These are phyloP conservation scores for Ogataea thermomethanolica DNA, from an alignment of 805 yeast species.

Conservation along the genomic window DNA sequence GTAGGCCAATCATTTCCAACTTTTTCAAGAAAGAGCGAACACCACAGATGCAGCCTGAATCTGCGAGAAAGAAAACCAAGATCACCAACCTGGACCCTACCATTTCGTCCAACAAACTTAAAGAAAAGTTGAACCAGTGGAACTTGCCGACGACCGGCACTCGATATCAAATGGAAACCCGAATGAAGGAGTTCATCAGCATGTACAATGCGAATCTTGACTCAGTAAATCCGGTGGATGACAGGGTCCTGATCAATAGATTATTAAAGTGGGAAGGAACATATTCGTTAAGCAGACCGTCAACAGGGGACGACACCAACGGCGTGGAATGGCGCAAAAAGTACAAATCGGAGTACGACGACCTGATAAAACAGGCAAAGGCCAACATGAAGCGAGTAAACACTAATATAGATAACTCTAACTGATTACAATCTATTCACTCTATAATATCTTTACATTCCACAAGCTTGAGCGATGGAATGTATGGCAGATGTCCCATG, in stretches of 20 bases:
- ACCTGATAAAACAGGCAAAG: slow-evolving; percentile 27
- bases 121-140: slow-evolving; percentile 51
- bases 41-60: slow-evolving; percentile 26
- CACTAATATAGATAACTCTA: not conserved
- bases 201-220: slow-evolving; percentile 82
- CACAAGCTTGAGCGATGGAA: slow-evolving; percentile 44
- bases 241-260: slow-evolving; percentile 49
- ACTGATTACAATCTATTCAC: not conserved
- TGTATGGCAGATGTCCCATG: slow-evolving; percentile 22
- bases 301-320: slow-evolving; percentile 14
- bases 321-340: slow-evolving; percentile 25
- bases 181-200: slow-evolving; percentile 75
- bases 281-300: slow-evolving; percentile 18
- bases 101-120: slow-evolving; percentile 55
- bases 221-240: slow-evolving; percentile 59
- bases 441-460: slow-evolving; percentile 35
- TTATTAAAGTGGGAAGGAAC: slow-evolving; percentile 65
- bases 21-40: slow-evolving; percentile 13
- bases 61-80: slow-evolving; percentile 27
- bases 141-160: slow-evolving; percentile 63
- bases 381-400: slow-evolving; percentile 4
- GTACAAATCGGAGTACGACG: slow-evolving; percentile 23
- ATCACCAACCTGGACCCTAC: slow-evolving; percentile 64
- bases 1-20: slow-evolving; percentile 14
- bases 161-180: slow-evolving; percentile 55